Conservation (phyloP, 1,284 basidiomycete genomes). For the Naganishia albida region DNA sequence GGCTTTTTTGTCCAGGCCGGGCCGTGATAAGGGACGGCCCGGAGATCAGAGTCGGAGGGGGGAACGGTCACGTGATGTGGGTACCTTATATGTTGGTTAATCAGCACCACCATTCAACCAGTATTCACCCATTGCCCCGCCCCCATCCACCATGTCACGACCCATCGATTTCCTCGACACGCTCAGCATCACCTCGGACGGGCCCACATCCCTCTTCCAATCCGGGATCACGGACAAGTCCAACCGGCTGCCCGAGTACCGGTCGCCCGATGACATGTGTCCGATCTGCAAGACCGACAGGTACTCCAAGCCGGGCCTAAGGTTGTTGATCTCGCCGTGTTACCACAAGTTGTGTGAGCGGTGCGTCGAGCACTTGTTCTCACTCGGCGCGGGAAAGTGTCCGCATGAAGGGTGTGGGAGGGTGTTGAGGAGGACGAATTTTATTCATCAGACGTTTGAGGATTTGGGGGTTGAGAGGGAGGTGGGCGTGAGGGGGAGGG, state of each 20-base stretch:
- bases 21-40: too few species aligned
- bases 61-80: too few species aligned
- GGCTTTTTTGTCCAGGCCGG: too few species aligned
- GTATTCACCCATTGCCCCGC: too few species aligned
- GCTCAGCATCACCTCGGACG: conserved; percentile 1
- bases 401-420: conserved; percentile 75
- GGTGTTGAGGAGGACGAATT: conserved; percentile 88
- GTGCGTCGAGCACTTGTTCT: conserved; percentile 95
- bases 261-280: conserved; percentile 74
- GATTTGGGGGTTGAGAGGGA: conserved; percentile 96
- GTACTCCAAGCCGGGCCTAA: conserved; percentile 90
- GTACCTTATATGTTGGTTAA: too few species aligned
- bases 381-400: conserved; percentile 93
- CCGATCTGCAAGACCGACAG: conserved; percentile 96
- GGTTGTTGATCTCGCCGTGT: conserved; percentile 90
- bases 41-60: too few species aligned
- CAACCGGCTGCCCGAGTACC: conserved; percentile 21
- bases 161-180: conserved; percentile 9
- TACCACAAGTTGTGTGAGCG: conserved; percentile 99
- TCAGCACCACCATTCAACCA: too few species aligned
- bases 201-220: conserved; percentile 14
- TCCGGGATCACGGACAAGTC: conserved; percentile 22
- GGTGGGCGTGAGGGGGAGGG: conserved; percentile 79
- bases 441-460: conserved; percentile 95
- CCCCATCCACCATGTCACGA: background rate